Evolutionary conservation across 2,329 filamentous ascomycete genomes (phyloP), one percentile per base, ranked within the genome.

Genomic region (Ophiostoma quercus): DNA sequence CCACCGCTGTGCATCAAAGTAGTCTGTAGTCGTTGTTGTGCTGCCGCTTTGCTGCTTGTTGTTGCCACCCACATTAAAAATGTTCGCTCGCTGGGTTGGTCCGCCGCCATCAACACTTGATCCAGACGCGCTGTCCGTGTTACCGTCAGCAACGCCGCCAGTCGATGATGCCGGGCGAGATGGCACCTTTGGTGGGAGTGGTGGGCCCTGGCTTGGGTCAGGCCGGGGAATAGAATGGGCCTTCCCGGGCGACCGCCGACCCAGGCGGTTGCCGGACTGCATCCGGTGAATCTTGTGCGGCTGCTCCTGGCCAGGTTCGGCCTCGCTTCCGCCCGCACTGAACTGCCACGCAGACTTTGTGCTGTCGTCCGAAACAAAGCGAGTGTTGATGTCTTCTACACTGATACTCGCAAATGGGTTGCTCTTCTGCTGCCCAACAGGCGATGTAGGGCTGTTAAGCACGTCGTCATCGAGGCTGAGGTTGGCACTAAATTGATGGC

Each of bases 341-440:
- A 87, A 87, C 69, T 83, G 79, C 82, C 81, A 85, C 25, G 76
- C 76, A 34, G 78, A 76, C 43, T 79, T 77, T 5, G 79, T 73
- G 62, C 79, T 76, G 25, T 87, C 82, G 16, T 83, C 82, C 3
- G 84, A 79, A 25, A 82, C 82, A 76, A 89, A 89, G 54, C 79
- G 84, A 22, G 87, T 89, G 76, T 87, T 86, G 73, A 89, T 89
- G 68, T 84, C 86, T 70, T 89, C 86, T 25, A 84, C 79, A 74
- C 84, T 88, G 70, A 78, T 83, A 71, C 82, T 82, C 54, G 79
- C 75, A 71, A 87, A 86, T 2, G 77, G 67, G 11, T 43, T 70
- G 8, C 43, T 67, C 51, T 69, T 47, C 7, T 68, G 41, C 51
- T 62, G 67, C 16, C 70, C 67, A 32, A 22, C 51, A 4, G 70